Base-by-base conservation (phyloP, 176 grass and related monocot species). In the Avena eriantha region DNA sequence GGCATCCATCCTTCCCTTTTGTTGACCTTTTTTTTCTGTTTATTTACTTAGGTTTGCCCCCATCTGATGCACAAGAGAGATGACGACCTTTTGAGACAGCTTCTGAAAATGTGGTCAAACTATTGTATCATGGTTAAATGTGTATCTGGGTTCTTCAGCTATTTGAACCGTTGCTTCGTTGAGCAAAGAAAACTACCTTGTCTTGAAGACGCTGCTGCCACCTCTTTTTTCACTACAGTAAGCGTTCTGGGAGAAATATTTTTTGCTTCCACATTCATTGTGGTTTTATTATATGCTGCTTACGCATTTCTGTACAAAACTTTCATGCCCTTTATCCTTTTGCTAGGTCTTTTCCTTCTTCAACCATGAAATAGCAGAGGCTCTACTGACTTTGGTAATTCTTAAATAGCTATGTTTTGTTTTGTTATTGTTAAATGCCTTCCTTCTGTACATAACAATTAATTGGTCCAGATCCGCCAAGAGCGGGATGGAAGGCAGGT, bases 71-170 rank as follows among this genome's bases (percentile, higher is more conserved):
- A 90, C 53, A 87, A 90, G 81, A 66, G 36, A 75, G 73, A 73
- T 50, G 91, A 84, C 2, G 35, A 19, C 35, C 79, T 93, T 70
- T 85, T 90, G 48, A 83, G 77, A 73, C 87, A 90, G 70, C 76
- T 93, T 87, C 45, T 50, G 43, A 87, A 67, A 31, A 84, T 90
- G 81, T 93, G 91, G 91, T 90, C 87, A 65, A 93, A 93, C 87
- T 93, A 93, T 29, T 39, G 76, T 72, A 33, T 49, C 77, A 90
- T 90, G 87, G 22, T 87, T 71, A 93, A n/a, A 56, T 76, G 73
- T 67, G 26, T 84, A 77, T 60, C n/a, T 75, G 84, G 84, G 7
- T 87, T 93, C 65, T 84, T 93, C n/a, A 29, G 51, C 80, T 90
- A 93, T 81, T 75, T 93, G 84, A 81, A 90, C 59, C 87, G 91